These are phyloP conservation scores for Pulveroboletus ridleyi DNA, from an alignment of 1,284 basidiomycete species.

Conservation along the genomic window DNA sequence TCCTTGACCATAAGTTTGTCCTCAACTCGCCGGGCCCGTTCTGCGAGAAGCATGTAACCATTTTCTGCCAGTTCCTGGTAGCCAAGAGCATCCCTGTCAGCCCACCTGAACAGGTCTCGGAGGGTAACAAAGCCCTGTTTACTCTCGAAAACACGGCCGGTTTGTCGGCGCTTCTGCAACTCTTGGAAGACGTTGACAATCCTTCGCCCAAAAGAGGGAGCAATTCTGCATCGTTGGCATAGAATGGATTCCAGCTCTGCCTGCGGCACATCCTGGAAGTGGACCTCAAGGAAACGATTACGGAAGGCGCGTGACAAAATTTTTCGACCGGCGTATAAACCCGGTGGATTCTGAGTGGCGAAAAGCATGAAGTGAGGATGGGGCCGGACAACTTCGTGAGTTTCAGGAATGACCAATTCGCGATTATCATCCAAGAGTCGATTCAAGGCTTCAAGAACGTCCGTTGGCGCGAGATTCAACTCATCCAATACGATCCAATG, in stretches of 20 bases:
- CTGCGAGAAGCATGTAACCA: constrained; percentile 98
- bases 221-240: constrained; percentile 88
- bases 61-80: constrained; percentile 96
- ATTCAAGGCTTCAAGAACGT: constrained; percentile 98
- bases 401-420: constrained; percentile 96
- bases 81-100: constrained; percentile 85
- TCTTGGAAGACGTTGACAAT: constrained; percentile 96
- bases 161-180: constrained; percentile 91
- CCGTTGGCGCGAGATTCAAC: constrained; percentile 96
- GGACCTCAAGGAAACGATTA: constrained; percentile 98
- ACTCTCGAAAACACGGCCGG: constrained; percentile 94
- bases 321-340: constrained; percentile 97
- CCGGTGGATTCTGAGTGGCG: constrained; percentile 98
- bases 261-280: constrained; percentile 98
- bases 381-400: constrained; percentile 93
- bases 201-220: constrained; percentile 90
- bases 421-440: constrained; percentile 97
- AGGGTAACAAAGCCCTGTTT: constrained; percentile 97
- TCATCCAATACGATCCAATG: constrained; percentile 99
- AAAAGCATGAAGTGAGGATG: constrained; percentile 99
- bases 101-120: constrained; percentile 98
- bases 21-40: constrained; percentile 85
- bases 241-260: constrained; percentile 94
- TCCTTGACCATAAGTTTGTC: constrained; percentile 93
- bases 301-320: constrained; percentile 96